A percentile compares a stretch with the other conserved stretches of the same genome.
phyloP scores from a whole-genome alignment of 2,329 filamentous ascomycete species.

The Monosporascus cannonballus region DNA sequence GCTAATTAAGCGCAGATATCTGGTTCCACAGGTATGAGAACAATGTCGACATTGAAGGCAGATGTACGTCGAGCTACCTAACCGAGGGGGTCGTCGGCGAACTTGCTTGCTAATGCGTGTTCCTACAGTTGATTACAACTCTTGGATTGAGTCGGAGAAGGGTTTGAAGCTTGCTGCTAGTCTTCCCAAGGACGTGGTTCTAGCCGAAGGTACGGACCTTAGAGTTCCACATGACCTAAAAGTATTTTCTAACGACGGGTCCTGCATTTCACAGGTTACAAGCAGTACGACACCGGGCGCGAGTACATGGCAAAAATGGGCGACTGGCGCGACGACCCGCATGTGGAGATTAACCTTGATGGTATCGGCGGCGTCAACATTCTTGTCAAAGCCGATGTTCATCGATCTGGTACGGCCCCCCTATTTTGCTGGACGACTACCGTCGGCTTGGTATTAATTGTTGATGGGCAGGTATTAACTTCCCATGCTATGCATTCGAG shows the following conservation, averaged over 20 bases:
- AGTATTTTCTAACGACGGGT: slow-evolving; percentile 8
- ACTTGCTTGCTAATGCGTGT: slow-evolving; percentile 14
- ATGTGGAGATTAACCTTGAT: slow-evolving; percentile 87
- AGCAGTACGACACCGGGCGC: slow-evolving; percentile 85
- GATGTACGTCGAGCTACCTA: slow-evolving; percentile 57
- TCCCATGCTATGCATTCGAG: slow-evolving; percentile 93
- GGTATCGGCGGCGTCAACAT: slow-evolving; percentile 97
- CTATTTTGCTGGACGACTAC: neutral
- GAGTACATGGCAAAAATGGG: slow-evolving; percentile 88
- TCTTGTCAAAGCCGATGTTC: slow-evolving; percentile 94
- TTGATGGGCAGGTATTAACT: slow-evolving; percentile 73
- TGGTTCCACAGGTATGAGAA: slow-evolving; percentile 93
- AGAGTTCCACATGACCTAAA: neutral
- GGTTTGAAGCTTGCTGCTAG: slow-evolving; percentile 66
- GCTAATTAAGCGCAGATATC: slow-evolving; percentile 56
- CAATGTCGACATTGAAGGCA: slow-evolving; percentile 81
- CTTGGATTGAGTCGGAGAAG: slow-evolving; percentile 91
- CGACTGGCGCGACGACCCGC: slow-evolving; percentile 86
- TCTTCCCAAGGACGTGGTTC: slow-evolving; percentile 72
- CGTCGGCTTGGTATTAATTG: slow-evolving; percentile 16
- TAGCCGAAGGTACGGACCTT: slow-evolving; percentile 74
- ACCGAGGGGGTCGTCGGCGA: too few relatives aligned
- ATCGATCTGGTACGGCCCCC: slow-evolving; percentile 68
- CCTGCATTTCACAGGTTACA: slow-evolving; percentile 59
- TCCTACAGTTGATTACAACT: slow-evolving; percentile 86